Conservation (phyloP, 768 basidiomycete genomes). For the Hericium rajendrae region DNA sequence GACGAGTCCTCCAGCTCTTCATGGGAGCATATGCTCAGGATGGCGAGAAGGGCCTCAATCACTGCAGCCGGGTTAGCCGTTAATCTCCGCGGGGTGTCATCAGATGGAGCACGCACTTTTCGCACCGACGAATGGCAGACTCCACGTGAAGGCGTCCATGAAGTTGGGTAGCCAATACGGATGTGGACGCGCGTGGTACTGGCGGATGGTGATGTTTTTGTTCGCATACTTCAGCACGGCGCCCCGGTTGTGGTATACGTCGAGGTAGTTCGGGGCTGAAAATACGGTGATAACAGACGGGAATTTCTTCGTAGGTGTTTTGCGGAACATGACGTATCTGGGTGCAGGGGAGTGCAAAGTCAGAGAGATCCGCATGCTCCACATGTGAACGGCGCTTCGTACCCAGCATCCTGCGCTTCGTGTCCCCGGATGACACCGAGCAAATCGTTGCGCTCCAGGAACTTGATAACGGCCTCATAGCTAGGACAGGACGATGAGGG, state of each 20-base stretch:
- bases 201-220: conserved; percentile 89
- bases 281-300: conserved; percentile 97
- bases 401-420: conserved; percentile 96
- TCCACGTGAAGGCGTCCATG: conserved; percentile 99
- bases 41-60: conserved; percentile 96
- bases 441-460: conserved; percentile 85
- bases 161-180: conserved; percentile 98
- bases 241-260: conserved; percentile 93
- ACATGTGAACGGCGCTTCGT: conserved; percentile 15
- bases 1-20: conserved; percentile 83
- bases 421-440: conserved; percentile 94
- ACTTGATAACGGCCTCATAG: conserved; percentile 85
- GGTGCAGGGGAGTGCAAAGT: not conserved
- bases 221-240: conserved; percentile 96
- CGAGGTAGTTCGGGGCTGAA: conserved; percentile 93
- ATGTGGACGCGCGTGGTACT: conserved; percentile 37
- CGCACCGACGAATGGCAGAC: conserved; percentile 94
- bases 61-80: conserved; percentile 35
- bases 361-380: not conserved
- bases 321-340: conserved; percentile 90
- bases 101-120: conserved; percentile 62
- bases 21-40: conserved; percentile 91
- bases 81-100: not conserved
- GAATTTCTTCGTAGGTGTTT: conserved; percentile 91
- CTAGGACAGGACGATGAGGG: conserved; percentile 21